Evolutionary conservation across 1,284 basidiomycete genomes (phyloP), one percentile per base, ranked within the genome.

Genomic region (Pseudozyma sp.): DNA sequence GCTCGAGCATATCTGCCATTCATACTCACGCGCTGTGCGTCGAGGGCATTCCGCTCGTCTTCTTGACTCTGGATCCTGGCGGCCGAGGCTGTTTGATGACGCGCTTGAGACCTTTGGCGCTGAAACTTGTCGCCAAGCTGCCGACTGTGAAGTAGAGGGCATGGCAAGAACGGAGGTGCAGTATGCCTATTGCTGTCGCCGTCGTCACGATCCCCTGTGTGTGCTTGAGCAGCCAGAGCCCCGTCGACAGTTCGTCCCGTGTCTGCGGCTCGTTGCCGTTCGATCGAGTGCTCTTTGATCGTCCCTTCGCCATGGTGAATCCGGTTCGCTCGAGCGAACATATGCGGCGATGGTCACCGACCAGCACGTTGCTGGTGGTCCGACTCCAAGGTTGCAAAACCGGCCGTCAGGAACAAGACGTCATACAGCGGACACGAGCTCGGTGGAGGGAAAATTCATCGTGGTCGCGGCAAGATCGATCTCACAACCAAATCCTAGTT

Each of bases 51-150:
- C 75, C 75, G 34, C 61, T 67, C 24, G 75, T 67, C 55, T 77
- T 77, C 30, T 73, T 74, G 34, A 77, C 69, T 31, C 49, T 57
- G 7, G 67, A 67, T 6, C 75, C 75, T 49, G 62, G 63, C 13
- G 70, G 75, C 1, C 75, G 66, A 52, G 75, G 75, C 39, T 77
- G 75, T 46, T 70, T 77, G 75, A 77, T 77, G n/a, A 77, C 43
- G n/a, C 48, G 51, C 45, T 77, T 77, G 31, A 77, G 57, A 1
- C 75, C 75, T 34, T 77, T 77, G 29, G 75, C 69, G 6, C 53
- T 71, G 60, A 77, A 77, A 40, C 70, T 73, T 14, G 75, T 74
- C 3, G 69, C 67, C 30, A 77, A 53, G 35, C 56, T 64, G 40
- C 66, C 62, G 16, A 51, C 33, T 8, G 71, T 71, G 13, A 66